phyloP scores from a whole-genome alignment of 139 green algal genomes.

The Diplosphaera chodatii region DNA sequence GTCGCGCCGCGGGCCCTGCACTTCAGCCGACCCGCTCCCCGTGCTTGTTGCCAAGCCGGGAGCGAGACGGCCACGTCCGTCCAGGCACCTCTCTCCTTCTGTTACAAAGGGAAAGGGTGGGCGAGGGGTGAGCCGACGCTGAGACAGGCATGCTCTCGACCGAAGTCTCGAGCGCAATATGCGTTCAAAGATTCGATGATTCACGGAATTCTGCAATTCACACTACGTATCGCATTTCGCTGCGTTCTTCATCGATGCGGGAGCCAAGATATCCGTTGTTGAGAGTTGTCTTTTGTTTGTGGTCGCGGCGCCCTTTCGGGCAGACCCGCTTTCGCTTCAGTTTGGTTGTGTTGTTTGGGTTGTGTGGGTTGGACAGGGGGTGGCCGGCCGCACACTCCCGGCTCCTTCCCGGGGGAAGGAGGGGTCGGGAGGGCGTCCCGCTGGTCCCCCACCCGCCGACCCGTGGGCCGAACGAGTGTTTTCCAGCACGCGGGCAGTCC shows the following conservation, averaged over 20 bases:
- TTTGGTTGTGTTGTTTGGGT: conserved; percentile 18
- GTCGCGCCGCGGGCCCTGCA: conserved; percentile 37
- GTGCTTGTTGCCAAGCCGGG: background rate
- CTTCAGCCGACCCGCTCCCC: conserved; percentile 39
- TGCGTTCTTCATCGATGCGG: conserved; percentile 90
- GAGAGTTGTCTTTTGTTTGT: conserved; percentile 69
- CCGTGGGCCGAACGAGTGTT: conserved; percentile 1
- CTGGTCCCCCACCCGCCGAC: conserved; percentile 1
- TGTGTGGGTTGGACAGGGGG: conserved; percentile 23
- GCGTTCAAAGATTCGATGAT: conserved; percentile 92
- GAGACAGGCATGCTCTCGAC: conserved; percentile 80
- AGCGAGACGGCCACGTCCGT: conserved; percentile 42
- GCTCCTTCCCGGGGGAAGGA: background rate
- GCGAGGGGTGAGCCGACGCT: conserved; percentile 67
- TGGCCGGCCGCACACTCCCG: background rate
- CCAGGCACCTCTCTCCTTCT: background rate
- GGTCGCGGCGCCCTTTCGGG: background rate
- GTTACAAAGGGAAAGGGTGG: conserved; percentile 9
- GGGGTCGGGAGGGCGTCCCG: background rate
- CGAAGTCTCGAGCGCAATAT: conserved; percentile 79
- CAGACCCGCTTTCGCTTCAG: conserved; percentile 18
- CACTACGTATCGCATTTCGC: conserved; percentile 93
- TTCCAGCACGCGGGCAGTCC: conserved; percentile 1
- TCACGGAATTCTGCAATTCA: conserved; percentile 92
- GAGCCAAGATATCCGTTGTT: conserved; percentile 87